These are phyloP conservation scores for Trichoderma sp. DNA, from an alignment of 2,329 filamentous ascomycete species.

Conservation along the genomic window DNA sequence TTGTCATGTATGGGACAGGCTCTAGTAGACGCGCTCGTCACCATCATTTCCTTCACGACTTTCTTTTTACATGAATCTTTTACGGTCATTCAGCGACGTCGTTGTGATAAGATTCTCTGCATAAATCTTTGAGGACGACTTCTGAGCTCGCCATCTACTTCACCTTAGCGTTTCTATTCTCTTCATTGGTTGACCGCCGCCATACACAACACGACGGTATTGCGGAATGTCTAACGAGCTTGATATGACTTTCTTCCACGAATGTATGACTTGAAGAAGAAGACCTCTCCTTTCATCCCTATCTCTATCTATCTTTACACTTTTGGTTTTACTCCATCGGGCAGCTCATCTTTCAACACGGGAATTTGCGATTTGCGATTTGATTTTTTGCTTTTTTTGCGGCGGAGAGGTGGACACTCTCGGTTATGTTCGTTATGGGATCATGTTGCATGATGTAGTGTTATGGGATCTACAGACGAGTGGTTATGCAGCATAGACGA, in stretches of 20 bases:
- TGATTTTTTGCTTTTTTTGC: background rate
- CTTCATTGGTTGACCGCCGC: constrained; percentile 38
- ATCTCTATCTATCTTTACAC: constrained; percentile 24
- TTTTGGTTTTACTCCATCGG: constrained; percentile 23
- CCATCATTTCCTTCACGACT: constrained; percentile 27
- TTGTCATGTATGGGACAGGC: constrained; percentile 22
- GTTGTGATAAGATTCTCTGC: constrained; percentile 43
- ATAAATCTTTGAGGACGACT: constrained; percentile 36
- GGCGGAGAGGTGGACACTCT: constrained; percentile 21
- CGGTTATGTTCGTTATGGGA: constrained; percentile 29
- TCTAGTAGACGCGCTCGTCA: constrained; percentile 13
- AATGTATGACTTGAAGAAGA: constrained; percentile 45
- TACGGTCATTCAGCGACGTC: constrained; percentile 48
- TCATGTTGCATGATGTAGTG: constrained; percentile 34
- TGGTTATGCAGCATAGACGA: constrained; percentile 26
- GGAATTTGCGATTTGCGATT: constrained; percentile 14
- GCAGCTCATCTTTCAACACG: background rate
- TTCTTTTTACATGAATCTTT: constrained; percentile 38
- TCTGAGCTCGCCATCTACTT: constrained; percentile 25
- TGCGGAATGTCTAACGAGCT: constrained; percentile 40
- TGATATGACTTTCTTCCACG: constrained; percentile 43
- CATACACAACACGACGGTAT: constrained; percentile 37
- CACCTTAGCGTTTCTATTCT: constrained; percentile 28
- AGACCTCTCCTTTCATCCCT: constrained; percentile 25
- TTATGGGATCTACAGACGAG: constrained; percentile 21